Conservation (phyloP, 2,329 filamentous ascomycete species). For the Macroventuria anomochaeta region DNA sequence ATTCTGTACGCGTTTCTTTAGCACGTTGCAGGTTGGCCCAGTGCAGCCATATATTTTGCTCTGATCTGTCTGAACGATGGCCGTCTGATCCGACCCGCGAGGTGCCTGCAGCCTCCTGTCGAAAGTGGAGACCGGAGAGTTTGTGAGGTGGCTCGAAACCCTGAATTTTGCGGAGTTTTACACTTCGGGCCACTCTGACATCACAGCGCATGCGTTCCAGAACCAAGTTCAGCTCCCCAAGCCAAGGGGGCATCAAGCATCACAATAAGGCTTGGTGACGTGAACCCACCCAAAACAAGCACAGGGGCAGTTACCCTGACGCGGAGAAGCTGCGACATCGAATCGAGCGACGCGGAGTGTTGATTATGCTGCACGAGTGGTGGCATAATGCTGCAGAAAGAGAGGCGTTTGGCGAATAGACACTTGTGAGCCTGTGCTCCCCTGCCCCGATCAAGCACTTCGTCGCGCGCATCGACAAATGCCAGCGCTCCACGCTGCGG, state of each 20-base stretch:
- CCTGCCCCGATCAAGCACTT: slow-evolving; percentile 14
- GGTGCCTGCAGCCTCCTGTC: slow-evolving; percentile 8
- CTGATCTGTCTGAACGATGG: slow-evolving; percentile 4
- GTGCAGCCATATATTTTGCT: background rate
- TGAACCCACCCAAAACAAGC: slow-evolving; percentile 19
- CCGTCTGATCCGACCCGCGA: slow-evolving; percentile 20
- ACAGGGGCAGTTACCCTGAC: background rate
- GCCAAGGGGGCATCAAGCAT: slow-evolving; percentile 38
- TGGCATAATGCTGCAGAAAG: slow-evolving; percentile 8
- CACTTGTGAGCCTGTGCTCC: slow-evolving; percentile 9
- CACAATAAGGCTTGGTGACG: slow-evolving; percentile 38
- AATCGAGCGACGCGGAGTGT: slow-evolving; percentile 7
- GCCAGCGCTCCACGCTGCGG: slow-evolving; percentile 12
- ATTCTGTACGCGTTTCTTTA: background rate
- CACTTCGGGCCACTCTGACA: slow-evolving; percentile 22
- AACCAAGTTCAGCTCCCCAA: slow-evolving; percentile 20
- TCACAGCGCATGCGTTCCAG: slow-evolving; percentile 26
- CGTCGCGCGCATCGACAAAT: slow-evolving; percentile 13
- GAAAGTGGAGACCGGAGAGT: slow-evolving; percentile 17
- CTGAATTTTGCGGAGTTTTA: slow-evolving; percentile 12
- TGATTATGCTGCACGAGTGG: slow-evolving; percentile 7
- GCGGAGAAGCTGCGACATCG: background rate
- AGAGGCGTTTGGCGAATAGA: slow-evolving; percentile 13
- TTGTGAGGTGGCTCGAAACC: slow-evolving; percentile 4
- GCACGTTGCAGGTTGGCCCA: background rate